These are phyloP conservation scores for Marasmius oreades DNA, from an alignment of 1,284 basidiomycete genomes.

Conservation along the genomic window DNA sequence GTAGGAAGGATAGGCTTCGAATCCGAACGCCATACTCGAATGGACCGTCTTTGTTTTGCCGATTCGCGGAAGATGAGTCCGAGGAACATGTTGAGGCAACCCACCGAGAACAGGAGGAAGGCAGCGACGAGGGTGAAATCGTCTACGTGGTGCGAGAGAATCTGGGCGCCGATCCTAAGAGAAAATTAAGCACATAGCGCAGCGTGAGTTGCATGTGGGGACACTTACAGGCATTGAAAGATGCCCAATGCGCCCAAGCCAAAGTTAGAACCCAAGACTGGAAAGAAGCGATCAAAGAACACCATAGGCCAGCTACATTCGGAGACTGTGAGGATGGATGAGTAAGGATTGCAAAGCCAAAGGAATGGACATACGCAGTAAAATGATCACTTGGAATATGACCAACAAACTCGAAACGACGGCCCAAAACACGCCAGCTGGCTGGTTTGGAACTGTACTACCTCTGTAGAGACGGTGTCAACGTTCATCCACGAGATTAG, in stretches of 20 bases:
- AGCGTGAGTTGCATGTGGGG: background rate
- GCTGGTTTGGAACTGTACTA: slow-evolving; percentile 82
- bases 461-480: slow-evolving; percentile 35
- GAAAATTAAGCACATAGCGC: background rate
- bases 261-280: slow-evolving; percentile 81
- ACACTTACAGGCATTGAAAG: slow-evolving; percentile 72
- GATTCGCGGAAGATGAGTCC: slow-evolving; percentile 71
- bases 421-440: slow-evolving; percentile 85
- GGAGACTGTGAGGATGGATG: slow-evolving; percentile 28
- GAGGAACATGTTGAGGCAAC: slow-evolving; percentile 77
- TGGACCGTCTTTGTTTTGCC: slow-evolving; percentile 59
- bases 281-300: slow-evolving; percentile 79
- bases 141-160: slow-evolving; percentile 79
- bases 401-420: slow-evolving; percentile 81
- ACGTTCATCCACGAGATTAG: background rate
- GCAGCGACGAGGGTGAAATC: slow-evolving; percentile 80
- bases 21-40: slow-evolving; percentile 63
- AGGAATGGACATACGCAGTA: slow-evolving; percentile 52
- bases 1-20: slow-evolving; percentile 58
- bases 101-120: slow-evolving; percentile 84
- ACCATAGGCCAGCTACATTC: slow-evolving; percentile 59
- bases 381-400: slow-evolving; percentile 70
- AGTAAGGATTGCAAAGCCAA: background rate
- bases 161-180: slow-evolving; percentile 65
- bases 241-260: slow-evolving; percentile 81